phyloP scores from a whole-genome alignment of 306 rosid genomes.

The Citrullus colocynthis region DNA sequence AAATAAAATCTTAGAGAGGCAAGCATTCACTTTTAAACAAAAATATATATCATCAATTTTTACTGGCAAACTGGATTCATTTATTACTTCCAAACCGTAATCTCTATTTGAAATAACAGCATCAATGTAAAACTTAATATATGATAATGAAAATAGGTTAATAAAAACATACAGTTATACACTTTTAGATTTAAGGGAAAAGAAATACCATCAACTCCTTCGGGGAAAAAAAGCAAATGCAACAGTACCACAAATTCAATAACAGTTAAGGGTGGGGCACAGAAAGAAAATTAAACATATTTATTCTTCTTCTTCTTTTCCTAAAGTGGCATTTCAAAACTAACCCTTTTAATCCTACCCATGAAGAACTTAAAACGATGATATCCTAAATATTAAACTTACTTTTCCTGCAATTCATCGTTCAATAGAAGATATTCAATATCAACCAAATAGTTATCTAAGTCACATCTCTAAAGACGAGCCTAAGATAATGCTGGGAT shows the following conservation, averaged over 20 bases:
- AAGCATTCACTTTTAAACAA: background rate
- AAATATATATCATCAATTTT: background rate
- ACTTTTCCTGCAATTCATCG: background rate
- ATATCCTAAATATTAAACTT: background rate
- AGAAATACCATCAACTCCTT: background rate
- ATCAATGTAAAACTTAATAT: background rate
- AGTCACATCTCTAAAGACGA: background rate
- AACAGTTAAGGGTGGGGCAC: background rate
- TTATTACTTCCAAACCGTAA: background rate
- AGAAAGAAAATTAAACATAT: background rate
- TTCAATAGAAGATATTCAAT: background rate
- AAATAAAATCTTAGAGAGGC: background rate
- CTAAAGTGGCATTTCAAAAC: background rate
- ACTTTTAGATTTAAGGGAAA: background rate
- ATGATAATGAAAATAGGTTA: background rate
- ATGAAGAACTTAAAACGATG: background rate
- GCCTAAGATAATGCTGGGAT: background rate
- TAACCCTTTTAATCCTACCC: background rate
- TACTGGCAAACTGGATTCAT: background rate
- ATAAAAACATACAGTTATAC: background rate
- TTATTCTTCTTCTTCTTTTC: background rate
- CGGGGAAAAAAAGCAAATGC: background rate
- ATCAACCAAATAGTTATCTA: background rate
- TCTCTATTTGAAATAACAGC: background rate
- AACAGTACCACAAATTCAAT: background rate